A percentile compares a stretch with the other conserved stretches of the same genome.
Conservation (phyloP, 192 early-diverging fungal species). For the Backusella sp. region DNA sequence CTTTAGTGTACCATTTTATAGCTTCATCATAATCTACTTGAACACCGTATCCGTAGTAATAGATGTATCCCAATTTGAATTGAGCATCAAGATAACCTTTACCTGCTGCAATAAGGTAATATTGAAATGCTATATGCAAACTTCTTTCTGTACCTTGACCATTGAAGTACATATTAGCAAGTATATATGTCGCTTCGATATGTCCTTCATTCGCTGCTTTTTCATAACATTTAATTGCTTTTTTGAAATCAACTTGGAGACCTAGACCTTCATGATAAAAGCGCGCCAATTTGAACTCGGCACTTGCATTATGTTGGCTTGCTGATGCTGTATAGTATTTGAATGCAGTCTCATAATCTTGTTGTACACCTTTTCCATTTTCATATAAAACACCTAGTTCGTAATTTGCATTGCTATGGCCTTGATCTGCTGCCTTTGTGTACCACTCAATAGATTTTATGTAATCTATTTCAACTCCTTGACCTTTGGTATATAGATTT, state of each 20-base stretch:
- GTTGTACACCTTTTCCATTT: constrained; percentile 22
- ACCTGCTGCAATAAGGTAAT: no score
- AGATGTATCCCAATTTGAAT: no score
- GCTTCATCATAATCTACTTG: no score
- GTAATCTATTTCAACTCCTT: constrained; percentile 11
- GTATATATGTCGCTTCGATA: no score
- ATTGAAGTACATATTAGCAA: no score
- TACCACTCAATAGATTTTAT: constrained; percentile 32
- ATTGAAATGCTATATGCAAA: no score
- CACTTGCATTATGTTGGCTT: not conserved
- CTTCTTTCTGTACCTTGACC: no score
- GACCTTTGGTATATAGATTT: no score
- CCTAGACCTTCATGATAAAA: not conserved
- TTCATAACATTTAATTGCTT: not conserved
- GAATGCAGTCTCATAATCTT: constrained; percentile 19
- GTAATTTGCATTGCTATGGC: constrained; percentile 12
- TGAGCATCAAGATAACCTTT: no score
- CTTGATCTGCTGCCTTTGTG: constrained; percentile 26
- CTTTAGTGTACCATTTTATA: no score
- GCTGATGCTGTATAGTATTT: constrained; percentile 31
- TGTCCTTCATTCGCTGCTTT: no score
- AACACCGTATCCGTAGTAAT: no score
- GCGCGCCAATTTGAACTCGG: not conserved
- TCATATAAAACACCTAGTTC: constrained; percentile 29
- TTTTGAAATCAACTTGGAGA: not conserved